These are phyloP conservation scores for Monosporascus sp. DNA, from an alignment of 2,329 filamentous ascomycete genomes.

Conservation along the genomic window DNA sequence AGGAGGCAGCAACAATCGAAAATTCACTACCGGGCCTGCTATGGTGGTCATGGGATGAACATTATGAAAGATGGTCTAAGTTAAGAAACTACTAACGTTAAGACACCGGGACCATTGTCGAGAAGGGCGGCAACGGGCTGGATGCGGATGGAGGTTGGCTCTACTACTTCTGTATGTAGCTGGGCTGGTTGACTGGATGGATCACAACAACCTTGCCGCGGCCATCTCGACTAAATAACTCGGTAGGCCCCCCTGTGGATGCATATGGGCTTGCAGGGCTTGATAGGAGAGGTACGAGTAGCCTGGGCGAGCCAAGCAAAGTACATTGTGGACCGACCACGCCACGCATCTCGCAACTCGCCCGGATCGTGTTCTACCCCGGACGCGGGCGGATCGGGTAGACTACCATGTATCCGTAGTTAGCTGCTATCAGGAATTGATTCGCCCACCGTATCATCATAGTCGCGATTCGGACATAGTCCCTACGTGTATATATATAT, in stretches of 20 bases:
- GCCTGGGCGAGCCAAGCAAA: background rate
- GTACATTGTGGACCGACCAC: background rate
- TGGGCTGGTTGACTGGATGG: background rate
- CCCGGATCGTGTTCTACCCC: slow-evolving; percentile 7
- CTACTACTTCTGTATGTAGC: background rate
- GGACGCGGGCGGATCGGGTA: slow-evolving; percentile 19
- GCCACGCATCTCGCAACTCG: background rate
- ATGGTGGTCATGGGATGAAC: no score
- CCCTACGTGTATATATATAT: no score
- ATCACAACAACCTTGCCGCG: background rate
- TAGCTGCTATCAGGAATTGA: no score
- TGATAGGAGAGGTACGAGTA: background rate
- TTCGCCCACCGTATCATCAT: no score
- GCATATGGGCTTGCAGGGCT: background rate
- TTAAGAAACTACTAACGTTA: no score
- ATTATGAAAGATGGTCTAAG: background rate
- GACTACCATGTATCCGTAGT: background rate
- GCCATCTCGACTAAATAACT: background rate
- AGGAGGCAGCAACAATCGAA: no score
- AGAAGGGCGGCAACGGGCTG: background rate
- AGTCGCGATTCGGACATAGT: no score
- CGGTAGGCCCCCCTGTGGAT: background rate
- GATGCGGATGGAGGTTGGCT: background rate
- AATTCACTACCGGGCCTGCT: no score
- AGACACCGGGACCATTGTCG: no score